Conservation (phyloP, 192 early-diverging fungal genomes). For the Helicostylum pulchrum region DNA sequence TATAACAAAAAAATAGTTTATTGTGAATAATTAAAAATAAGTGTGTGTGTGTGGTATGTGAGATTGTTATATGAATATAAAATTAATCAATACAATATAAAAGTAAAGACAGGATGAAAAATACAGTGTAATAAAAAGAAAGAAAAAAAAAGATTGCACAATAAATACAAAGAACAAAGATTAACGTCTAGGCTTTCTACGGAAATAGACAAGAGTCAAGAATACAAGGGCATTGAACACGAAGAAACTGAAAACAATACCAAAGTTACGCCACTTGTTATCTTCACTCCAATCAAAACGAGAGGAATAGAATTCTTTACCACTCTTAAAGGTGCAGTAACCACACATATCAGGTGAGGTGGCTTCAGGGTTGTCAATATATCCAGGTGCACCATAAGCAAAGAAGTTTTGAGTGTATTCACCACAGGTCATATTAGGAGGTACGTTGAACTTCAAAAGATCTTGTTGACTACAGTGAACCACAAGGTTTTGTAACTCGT, state of each 20-base stretch:
- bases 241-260: conserved; percentile 59
- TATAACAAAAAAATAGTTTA: no score
- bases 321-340: conserved; percentile 59
- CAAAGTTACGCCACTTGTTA: conserved; percentile 70
- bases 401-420: conserved; percentile 57
- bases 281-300: conserved; percentile 49
- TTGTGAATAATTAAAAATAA: no score
- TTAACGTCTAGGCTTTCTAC: conserved; percentile 32
- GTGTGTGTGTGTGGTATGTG: no score
- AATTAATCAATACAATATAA: no score
- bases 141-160: not conserved
- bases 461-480: conserved; percentile 51
- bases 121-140: not conserved
- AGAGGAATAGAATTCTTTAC: conserved; percentile 53
- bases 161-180: no score
- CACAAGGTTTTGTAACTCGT: conserved; percentile 50
- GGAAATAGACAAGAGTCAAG: conserved; percentile 37
- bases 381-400: conserved; percentile 47
- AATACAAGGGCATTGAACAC: conserved; percentile 55
- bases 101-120: no score
- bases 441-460: conserved; percentile 52
- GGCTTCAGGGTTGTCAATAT: conserved; percentile 51
- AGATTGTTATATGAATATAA: no score
- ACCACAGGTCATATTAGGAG: conserved; percentile 57
- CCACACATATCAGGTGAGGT: conserved; percentile 46